phyloP scores from a whole-genome alignment of 352 stramenopile genomes.

The Globisporangium splendens region DNA sequence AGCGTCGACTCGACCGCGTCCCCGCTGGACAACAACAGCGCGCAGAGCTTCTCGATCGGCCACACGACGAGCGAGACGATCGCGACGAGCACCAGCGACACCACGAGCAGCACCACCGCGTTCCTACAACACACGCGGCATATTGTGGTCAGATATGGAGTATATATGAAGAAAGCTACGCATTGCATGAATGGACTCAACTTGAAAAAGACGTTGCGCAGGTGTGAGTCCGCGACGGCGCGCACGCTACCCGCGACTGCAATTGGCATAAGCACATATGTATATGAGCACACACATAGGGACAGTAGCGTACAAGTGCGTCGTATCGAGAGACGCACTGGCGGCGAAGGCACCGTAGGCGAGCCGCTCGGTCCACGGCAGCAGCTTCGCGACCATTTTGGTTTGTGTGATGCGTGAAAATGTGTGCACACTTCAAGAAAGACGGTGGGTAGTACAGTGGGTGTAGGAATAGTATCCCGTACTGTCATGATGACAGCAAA shows the following conservation, averaged over 20 bases:
- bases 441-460: no score
- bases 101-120: conserved; percentile 45
- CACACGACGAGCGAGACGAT: conserved; percentile 44
- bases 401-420: no score
- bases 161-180: conserved; percentile 9
- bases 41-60: conserved; percentile 59
- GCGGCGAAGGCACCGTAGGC: not conserved
- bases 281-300: not conserved
- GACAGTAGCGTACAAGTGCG: not conserved
- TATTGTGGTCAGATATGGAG: conserved; percentile 2
- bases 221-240: conserved; percentile 34
- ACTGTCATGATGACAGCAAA: no score
- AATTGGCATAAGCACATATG: not conserved
- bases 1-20: conserved; percentile 44
- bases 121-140: conserved; percentile 23
- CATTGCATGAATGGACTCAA: conserved; percentile 2
- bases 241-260: conserved; percentile 17
- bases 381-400: not conserved
- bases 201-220: conserved; percentile 51
- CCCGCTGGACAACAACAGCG: conserved; percentile 29
- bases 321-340: not conserved
- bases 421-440: no score
- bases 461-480: no score
- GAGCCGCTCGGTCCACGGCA: not conserved
- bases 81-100: conserved; percentile 48